A percentile compares a stretch with the other conserved stretches of the same genome.
These are phyloP conservation scores for Talaromyces sp. DNA, from an alignment of 2,329 filamentous ascomycete genomes.

Conservation along the genomic window DNA sequence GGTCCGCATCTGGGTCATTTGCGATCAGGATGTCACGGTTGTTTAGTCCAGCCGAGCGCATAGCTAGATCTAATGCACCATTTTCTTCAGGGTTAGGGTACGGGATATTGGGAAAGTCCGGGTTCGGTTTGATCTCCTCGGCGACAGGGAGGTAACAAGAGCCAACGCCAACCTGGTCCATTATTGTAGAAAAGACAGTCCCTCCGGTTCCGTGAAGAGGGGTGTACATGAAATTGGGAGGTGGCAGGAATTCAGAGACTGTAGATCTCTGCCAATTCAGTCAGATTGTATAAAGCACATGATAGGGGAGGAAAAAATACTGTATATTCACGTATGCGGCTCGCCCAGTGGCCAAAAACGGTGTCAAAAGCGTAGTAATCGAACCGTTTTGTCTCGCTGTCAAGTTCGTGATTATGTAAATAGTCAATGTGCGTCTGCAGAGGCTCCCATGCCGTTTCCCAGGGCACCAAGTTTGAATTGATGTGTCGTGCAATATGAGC, in stretches of 20 bases:
- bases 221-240: slow-evolving; percentile 38
- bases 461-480: slow-evolving; percentile 50
- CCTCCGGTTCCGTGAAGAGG: slow-evolving; percentile 39
- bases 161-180: slow-evolving; percentile 27
- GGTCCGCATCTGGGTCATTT: slow-evolving; percentile 63
- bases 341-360: background rate
- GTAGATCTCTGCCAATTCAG: slow-evolving; percentile 24
- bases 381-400: background rate
- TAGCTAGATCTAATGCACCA: slow-evolving; percentile 58
- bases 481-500: slow-evolving; percentile 55
- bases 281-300: background rate
- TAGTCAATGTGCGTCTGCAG: background rate
- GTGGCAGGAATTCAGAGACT: slow-evolving; percentile 21
- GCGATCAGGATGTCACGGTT: slow-evolving; percentile 53
- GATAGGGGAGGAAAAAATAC: slow-evolving; percentile 16
- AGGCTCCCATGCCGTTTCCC: slow-evolving; percentile 37
- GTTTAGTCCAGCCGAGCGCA: slow-evolving; percentile 49
- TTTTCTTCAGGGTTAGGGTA: slow-evolving; percentile 65
- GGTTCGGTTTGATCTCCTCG: slow-evolving; percentile 55
- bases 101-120: slow-evolving; percentile 59
- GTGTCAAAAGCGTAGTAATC: background rate
- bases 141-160: slow-evolving; percentile 29
- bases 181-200: slow-evolving; percentile 29
- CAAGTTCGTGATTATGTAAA: background rate
- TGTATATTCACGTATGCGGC: slow-evolving; percentile 25